Evolutionary conservation across 345 rosid genomes (phyloP).

Genomic region (Citrus cavaleriei): DNA sequence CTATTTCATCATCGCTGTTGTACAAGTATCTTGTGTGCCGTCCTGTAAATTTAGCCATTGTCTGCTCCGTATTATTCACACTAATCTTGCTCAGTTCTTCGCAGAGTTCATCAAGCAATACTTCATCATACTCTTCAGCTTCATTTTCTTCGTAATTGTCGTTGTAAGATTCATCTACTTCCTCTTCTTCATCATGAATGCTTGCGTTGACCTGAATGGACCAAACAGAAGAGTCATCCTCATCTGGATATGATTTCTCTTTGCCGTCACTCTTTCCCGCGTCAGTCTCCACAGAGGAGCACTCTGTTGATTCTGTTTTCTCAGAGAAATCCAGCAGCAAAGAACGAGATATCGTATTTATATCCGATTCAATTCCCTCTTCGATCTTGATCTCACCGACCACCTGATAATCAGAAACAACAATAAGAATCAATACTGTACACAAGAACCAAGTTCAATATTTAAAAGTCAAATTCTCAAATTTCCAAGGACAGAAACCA

Average conservation of each 20-base stretch:
- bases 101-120: conserved; percentile 41
- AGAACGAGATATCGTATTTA: conserved; percentile 47
- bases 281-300: conserved; percentile 40
- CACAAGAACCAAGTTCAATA: neutral
- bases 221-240: conserved; percentile 64
- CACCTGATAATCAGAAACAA: conserved; percentile 23
- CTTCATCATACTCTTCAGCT: conserved; percentile 15
- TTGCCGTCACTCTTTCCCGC: conserved; percentile 14
- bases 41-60: conserved; percentile 32
- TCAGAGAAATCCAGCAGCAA: conserved; percentile 76
- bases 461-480: no score
- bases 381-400: conserved; percentile 23
- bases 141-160: conserved; percentile 25
- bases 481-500: no score
- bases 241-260: conserved; percentile 36
- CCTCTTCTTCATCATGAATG: conserved; percentile 31
- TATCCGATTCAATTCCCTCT: conserved; percentile 42
- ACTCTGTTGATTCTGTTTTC: conserved; percentile 46
- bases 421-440: neutral
- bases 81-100: conserved; percentile 48
- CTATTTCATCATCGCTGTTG: conserved; percentile 69
- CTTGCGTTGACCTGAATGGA: conserved; percentile 80
- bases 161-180: conserved; percentile 4
- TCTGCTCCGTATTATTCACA: conserved; percentile 15
- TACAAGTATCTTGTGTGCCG: conserved; percentile 65